These are phyloP conservation scores for Penicillium antarcticum DNA, from an alignment of 495 filamentous ascomycete genomes.

Conservation along the genomic window DNA sequence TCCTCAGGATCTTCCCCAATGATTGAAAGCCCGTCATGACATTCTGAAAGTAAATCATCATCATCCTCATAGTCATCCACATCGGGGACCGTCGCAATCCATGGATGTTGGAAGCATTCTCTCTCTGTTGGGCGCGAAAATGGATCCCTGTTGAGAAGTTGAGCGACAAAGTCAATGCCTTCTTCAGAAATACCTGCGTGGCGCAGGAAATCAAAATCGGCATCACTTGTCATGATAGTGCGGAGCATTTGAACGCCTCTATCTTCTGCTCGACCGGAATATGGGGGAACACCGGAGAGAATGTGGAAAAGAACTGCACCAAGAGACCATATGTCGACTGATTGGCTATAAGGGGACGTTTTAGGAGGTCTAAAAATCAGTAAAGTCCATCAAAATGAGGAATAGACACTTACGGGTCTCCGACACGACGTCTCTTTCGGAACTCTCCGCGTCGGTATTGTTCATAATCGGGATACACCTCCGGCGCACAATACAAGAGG, in stretches of 20 bases:
- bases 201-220: slow-evolving; percentile 59
- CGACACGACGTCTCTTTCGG: slow-evolving; percentile 51
- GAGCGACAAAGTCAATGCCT: slow-evolving; percentile 67
- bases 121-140: slow-evolving; percentile 61
- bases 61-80: slow-evolving; percentile 45
- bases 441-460: slow-evolving; percentile 39
- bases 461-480: slow-evolving; percentile 87
- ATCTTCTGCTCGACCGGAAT: slow-evolving; percentile 59
- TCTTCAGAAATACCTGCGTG: slow-evolving; percentile 53
- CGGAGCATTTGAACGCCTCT: slow-evolving; percentile 65
- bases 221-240: slow-evolving; percentile 70
- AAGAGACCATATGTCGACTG: slow-evolving; percentile 92
- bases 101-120: slow-evolving; percentile 62
- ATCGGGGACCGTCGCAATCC: slow-evolving; percentile 53
- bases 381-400: not conserved
- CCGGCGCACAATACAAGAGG: slow-evolving; percentile 90
- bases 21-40: slow-evolving; percentile 42
- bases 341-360: slow-evolving; percentile 71
- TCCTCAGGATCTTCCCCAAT: slow-evolving; percentile 48
- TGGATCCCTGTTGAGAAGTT: slow-evolving; percentile 74
- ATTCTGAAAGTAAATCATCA: slow-evolving; percentile 45
- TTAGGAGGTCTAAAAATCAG: slow-evolving; percentile 37
- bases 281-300: slow-evolving; percentile 73
- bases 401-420: slow-evolving; percentile 38
- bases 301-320: slow-evolving; percentile 86